Evolutionary conservation across 2,329 filamentous ascomycete species (phyloP).

Genomic region (Microdochium trichocladiopsis): DNA sequence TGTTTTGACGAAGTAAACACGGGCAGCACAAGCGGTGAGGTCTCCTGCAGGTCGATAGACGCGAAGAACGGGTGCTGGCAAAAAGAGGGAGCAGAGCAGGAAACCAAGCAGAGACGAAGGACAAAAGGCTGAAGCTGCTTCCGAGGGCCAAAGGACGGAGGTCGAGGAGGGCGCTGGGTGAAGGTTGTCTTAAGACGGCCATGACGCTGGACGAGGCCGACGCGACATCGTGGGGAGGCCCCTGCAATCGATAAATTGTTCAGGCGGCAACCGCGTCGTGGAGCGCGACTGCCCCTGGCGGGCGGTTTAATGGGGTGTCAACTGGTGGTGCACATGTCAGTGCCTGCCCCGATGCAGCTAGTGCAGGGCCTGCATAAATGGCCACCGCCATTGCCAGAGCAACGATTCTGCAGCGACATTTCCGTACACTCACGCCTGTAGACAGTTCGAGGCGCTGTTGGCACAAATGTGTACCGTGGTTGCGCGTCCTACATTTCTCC

Average conservation of each 20-base stretch:
- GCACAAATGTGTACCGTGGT: too few relatives aligned
- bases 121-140: neutral
- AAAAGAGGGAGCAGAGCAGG: neutral
- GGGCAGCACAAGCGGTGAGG: neutral
- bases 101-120: neutral
- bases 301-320: too few relatives aligned
- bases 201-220: neutral
- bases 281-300: neutral
- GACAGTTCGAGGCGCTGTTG: too few relatives aligned
- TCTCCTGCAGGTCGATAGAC: neutral
- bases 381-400: neutral
- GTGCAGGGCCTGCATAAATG: neutral
- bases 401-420: neutral
- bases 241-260: neutral
- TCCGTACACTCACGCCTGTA: too few relatives aligned
- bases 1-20: neutral
- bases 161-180: neutral
- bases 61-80: neutral
- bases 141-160: neutral
- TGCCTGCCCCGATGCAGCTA: neutral
- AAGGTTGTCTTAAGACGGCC: neutral
- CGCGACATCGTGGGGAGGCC: neutral
- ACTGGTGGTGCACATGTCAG: neutral
- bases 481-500: too few relatives aligned
- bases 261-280: neutral